Evolutionary conservation across 306 rosid species (phyloP).

Genomic region (Dalbergia cochinchinensis): DNA sequence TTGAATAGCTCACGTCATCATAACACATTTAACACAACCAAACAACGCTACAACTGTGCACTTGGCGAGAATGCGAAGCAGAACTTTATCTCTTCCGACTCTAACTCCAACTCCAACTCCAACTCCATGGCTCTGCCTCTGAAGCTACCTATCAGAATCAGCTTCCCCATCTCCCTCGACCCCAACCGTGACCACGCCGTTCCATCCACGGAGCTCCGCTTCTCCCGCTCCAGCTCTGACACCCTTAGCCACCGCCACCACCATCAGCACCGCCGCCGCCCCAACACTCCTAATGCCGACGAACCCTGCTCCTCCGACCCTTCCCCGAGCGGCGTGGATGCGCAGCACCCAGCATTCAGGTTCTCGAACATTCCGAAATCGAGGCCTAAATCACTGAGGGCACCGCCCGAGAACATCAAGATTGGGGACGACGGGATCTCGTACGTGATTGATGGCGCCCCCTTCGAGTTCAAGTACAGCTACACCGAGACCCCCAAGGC

Average conservation of each 20-base stretch:
- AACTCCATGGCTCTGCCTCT: slow-evolving; percentile 76
- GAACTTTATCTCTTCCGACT: not conserved
- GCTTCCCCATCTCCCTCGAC: slow-evolving; percentile 57
- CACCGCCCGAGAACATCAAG: slow-evolving; percentile 54
- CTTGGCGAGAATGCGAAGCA: slow-evolving; percentile 12
- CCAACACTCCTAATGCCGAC: not conserved
- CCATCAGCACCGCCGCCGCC: slow-evolving; percentile 37
- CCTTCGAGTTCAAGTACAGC: slow-evolving; percentile 94
- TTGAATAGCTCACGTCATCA: no score
- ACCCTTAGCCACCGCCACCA: slow-evolving; percentile 51
- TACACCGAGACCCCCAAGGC: slow-evolving; percentile 90
- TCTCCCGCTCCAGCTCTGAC: slow-evolving; percentile 54
- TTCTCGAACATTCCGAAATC: slow-evolving; percentile 42
- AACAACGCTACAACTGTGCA: no score
- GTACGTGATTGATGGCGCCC: slow-evolving; percentile 64
- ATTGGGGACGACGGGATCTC: slow-evolving; percentile 71
- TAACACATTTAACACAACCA: no score
- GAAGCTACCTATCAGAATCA: slow-evolving; percentile 54
- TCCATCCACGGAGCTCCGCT: slow-evolving; percentile 58
- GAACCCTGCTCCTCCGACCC: slow-evolving; percentile 42
- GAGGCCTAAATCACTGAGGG: slow-evolving; percentile 43
- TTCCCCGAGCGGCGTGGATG: slow-evolving; percentile 48
- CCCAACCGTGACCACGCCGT: slow-evolving; percentile 45
- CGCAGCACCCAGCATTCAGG: slow-evolving; percentile 66
- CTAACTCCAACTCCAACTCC: no score